phyloP scores from a whole-genome alignment of 495 filamentous ascomycete genomes.

The Lasiosphaeria miniovina region DNA sequence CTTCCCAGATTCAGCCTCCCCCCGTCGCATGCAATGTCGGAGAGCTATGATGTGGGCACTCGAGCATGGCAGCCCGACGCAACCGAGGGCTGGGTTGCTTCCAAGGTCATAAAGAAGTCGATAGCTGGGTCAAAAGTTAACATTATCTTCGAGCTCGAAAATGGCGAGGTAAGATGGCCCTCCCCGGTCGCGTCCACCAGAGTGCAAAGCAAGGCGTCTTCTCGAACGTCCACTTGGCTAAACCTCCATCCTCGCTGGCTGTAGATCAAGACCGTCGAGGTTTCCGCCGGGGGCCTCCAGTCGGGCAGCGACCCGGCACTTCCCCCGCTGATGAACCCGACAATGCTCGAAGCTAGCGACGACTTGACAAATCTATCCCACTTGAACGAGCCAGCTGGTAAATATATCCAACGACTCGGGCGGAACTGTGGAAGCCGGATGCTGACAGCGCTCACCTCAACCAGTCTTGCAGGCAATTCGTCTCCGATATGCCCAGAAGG shows the following conservation, averaged over 20 bases:
- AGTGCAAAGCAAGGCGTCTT: too few relatives aligned
- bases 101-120: slow-evolving; percentile 85
- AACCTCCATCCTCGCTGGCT: neutral
- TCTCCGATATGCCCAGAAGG: slow-evolving; percentile 95
- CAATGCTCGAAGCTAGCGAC: slow-evolving; percentile 97
- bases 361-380: slow-evolving; percentile 97
- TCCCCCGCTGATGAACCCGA: slow-evolving; percentile 95
- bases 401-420: slow-evolving; percentile 16
- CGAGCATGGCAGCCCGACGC: slow-evolving; percentile 96
- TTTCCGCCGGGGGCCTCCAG: slow-evolving; percentile 75
- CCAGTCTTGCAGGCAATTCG: slow-evolving; percentile 95
- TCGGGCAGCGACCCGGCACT: slow-evolving; percentile 65
- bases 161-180: slow-evolving; percentile 72
- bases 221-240: neutral
- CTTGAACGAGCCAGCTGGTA: slow-evolving; percentile 97
- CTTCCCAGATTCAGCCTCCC: slow-evolving; percentile 9
- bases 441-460: slow-evolving; percentile 33
- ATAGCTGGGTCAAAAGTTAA: slow-evolving; percentile 81
- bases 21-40: slow-evolving; percentile 65
- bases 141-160: slow-evolving; percentile 81
- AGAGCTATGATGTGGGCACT: slow-evolving; percentile 95
- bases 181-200: slow-evolving; percentile 9
- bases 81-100: slow-evolving; percentile 94
- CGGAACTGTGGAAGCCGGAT: slow-evolving; percentile 3
- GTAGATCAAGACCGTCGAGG: slow-evolving; percentile 76